These are phyloP conservation scores for Kingdonia uniflora DNA, from an alignment of 164 flowering plant genomes.

Conservation along the genomic window DNA sequence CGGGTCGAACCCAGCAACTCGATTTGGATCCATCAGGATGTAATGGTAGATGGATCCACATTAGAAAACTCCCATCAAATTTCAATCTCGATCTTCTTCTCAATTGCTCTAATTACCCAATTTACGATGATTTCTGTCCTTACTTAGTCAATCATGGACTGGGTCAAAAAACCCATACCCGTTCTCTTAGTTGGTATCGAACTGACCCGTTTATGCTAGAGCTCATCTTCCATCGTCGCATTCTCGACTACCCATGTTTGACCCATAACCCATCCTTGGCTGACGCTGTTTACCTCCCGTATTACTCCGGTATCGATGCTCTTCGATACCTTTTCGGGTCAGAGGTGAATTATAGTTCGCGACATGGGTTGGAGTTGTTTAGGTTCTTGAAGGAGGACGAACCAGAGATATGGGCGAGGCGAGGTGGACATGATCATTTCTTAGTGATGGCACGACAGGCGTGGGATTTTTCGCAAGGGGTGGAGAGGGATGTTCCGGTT, in stretches of 20 bases:
- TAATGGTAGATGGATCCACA: slow-evolving; percentile 39
- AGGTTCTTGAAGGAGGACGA: slow-evolving; percentile 26
- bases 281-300: slow-evolving; percentile 73
- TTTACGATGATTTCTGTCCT: slow-evolving; percentile 59
- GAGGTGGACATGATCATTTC: slow-evolving; percentile 68
- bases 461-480: slow-evolving; percentile 81
- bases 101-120: slow-evolving; percentile 64
- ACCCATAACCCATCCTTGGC: slow-evolving; percentile 53
- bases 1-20: too few relatives aligned
- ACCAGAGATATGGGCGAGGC: slow-evolving; percentile 42
- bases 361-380: slow-evolving; percentile 58
- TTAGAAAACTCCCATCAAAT: slow-evolving; percentile 62
- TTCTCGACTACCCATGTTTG: slow-evolving; percentile 87
- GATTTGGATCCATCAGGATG: neutral
- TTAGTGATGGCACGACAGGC: slow-evolving; percentile 79
- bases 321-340: slow-evolving; percentile 68
- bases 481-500: slow-evolving; percentile 35
- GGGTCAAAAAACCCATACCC: slow-evolving; percentile 82
- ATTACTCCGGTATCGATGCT: slow-evolving; percentile 64
- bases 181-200: slow-evolving; percentile 82
- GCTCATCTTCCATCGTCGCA: slow-evolving; percentile 75
- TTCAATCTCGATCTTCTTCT: slow-evolving; percentile 78
- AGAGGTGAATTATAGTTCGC: slow-evolving; percentile 24
- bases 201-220: slow-evolving; percentile 77
- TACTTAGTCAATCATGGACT: slow-evolving; percentile 76